phyloP scores from a whole-genome alignment of 139 green algal genomes.

The Chlorella sp. region DNA sequence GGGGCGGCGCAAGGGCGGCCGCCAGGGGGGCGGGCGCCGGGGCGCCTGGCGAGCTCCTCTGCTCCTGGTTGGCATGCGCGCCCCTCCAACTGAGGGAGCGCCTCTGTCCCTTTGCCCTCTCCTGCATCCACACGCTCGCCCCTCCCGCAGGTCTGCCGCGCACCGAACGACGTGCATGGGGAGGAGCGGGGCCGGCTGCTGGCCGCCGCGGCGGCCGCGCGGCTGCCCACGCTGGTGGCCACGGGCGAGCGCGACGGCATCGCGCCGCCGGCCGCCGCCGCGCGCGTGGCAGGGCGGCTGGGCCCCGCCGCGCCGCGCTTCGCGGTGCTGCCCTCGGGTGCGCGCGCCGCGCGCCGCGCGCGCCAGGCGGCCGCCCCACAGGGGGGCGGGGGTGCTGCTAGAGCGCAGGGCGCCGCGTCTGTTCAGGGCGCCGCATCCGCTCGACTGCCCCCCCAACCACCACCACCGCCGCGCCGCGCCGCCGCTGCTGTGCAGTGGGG shows the following conservation, averaged over 20 bases:
- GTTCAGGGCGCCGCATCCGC: too few species aligned
- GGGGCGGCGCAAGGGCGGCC: background rate
- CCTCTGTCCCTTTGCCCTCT: background rate
- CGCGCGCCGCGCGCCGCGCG: too few species aligned
- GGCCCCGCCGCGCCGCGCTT: conserved; percentile 14
- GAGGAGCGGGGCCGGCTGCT: conserved; percentile 17
- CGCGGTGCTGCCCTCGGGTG: conserved; percentile 58
- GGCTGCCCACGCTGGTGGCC: background rate
- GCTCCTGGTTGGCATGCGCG: background rate
- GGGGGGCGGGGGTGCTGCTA: too few species aligned
- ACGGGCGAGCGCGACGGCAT: conserved; percentile 59
- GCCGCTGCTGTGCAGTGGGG: too few species aligned
- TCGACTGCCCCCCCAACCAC: too few species aligned
- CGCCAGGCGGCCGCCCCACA: too few species aligned
- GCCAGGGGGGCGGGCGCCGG: background rate
- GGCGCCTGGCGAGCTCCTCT: background rate
- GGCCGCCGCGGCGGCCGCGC: background rate
- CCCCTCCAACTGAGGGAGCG: background rate
- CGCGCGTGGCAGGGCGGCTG: conserved; percentile 37
- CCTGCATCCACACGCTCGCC: background rate
- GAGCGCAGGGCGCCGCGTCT: too few species aligned
- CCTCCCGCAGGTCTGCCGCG: conserved; percentile 15
- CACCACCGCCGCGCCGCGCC: too few species aligned
- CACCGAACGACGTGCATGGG: background rate
- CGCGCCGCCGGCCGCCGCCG: conserved; percentile 35